A percentile compares a stretch with the other conserved stretches of the same genome.
Evolutionary conservation across 176 grass and related monocot species (phyloP).

Genomic region (Avena sativa): DNA sequence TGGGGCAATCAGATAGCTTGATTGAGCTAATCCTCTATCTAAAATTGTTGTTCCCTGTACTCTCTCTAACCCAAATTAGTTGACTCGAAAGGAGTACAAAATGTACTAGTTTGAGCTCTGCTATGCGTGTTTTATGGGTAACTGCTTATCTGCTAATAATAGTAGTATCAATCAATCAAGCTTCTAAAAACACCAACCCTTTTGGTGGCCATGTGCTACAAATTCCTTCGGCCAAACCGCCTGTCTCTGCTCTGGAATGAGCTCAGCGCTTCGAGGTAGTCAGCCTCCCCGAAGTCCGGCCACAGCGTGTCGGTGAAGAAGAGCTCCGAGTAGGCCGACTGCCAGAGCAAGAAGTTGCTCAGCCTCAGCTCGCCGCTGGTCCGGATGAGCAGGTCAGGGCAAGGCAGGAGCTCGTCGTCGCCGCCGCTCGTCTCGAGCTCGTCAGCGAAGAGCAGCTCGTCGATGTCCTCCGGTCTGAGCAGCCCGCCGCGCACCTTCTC

Average conservation of each 20-base stretch:
- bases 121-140: not conserved
- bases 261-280: slow-evolving; percentile 61
- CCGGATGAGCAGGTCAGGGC: slow-evolving; percentile 77
- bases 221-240: slow-evolving; percentile 57
- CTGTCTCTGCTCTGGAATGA: slow-evolving; percentile 69
- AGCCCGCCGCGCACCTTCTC: slow-evolving; percentile 49
- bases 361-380: slow-evolving; percentile 77
- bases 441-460: slow-evolving; percentile 51
- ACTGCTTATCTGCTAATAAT: not conserved
- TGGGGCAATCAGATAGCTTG: too few species aligned
- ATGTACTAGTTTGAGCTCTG: too few species aligned
- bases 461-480: slow-evolving; percentile 67
- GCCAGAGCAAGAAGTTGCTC: slow-evolving; percentile 93
- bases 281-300: slow-evolving; percentile 70
- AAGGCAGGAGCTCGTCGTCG: slow-evolving; percentile 1
- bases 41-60: too few species aligned
- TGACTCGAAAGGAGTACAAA: too few species aligned
- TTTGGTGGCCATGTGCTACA: slow-evolving; percentile 14
- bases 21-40: too few species aligned
- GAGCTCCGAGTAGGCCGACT: slow-evolving; percentile 81
- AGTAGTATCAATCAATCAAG: not conserved
- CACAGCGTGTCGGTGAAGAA: slow-evolving; percentile 75
- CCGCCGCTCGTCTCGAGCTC: slow-evolving; percentile 62
- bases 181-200: not conserved
- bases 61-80: too few species aligned